Conservation (phyloP, 1,284 basidiomycete species). For the Agaricales sp. region DNA sequence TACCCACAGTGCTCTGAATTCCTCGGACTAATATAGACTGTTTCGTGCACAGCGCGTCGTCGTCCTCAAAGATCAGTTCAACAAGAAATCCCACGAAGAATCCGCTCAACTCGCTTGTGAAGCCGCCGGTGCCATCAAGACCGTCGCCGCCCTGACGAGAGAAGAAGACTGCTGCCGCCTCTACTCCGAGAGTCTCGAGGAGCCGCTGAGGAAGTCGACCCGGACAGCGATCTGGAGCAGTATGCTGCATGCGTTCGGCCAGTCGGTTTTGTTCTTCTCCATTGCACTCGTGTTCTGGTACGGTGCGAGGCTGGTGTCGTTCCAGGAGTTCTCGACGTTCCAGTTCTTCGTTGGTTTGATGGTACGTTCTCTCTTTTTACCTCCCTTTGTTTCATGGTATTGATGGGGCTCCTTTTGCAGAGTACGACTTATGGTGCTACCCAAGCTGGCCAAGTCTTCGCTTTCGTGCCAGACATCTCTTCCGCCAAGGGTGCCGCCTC, state of each 20-base stretch:
- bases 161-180: slow-evolving; percentile 69
- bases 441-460: slow-evolving; percentile 82
- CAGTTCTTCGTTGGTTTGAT: slow-evolving; percentile 83
- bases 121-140: slow-evolving; percentile 88
- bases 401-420: slow-evolving; percentile 24
- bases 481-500: slow-evolving; percentile 76
- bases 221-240: slow-evolving; percentile 64
- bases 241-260: slow-evolving; percentile 70
- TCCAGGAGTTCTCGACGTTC: slow-evolving; percentile 45
- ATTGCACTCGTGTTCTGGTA: slow-evolving; percentile 88
- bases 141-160: slow-evolving; percentile 84
- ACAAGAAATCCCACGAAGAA: slow-evolving; percentile 76
- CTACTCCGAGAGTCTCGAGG: slow-evolving; percentile 69
- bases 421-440: slow-evolving; percentile 66
- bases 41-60: slow-evolving; percentile 73
- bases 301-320: slow-evolving; percentile 60
- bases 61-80: slow-evolving; percentile 79
- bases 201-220: slow-evolving; percentile 59
- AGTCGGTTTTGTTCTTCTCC: slow-evolving; percentile 72
- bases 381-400: slow-evolving; percentile 4
- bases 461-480: slow-evolving; percentile 89
- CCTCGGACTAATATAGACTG: no score
- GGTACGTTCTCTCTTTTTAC: slow-evolving; percentile 31
- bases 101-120: slow-evolving; percentile 91
- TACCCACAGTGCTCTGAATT: background rate